Conservation (phyloP, 1,284 basidiomycete genomes). For the Ustilago esculenta region DNA sequence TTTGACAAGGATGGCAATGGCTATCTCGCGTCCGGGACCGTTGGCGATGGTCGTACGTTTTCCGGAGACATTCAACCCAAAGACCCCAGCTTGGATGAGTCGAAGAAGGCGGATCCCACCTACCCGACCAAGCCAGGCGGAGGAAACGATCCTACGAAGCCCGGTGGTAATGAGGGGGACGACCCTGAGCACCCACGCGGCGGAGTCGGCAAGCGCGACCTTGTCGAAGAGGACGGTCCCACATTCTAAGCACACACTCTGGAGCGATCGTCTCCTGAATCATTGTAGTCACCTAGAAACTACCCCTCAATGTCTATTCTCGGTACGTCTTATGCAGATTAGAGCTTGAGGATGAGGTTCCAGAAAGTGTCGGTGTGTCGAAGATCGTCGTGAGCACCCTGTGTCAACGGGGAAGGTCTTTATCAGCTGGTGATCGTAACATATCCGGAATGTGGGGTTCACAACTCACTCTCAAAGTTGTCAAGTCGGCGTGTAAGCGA, state of each 20-base stretch:
- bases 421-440: too few species aligned
- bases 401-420: neutral
- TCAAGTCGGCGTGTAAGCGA: conserved; percentile 17
- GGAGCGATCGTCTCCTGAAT: neutral
- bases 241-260: conserved; percentile 9
- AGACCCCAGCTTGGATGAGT: neutral
- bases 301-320: too few species aligned
- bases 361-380: conserved; percentile 35
- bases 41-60: too few species aligned
- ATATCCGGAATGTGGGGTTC: too few species aligned
- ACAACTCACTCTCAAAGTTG: conserved; percentile 18
- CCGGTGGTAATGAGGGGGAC: too few species aligned
- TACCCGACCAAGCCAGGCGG: too few species aligned
- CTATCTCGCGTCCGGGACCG: neutral
- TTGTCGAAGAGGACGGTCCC: neutral
- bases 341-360: conserved; percentile 20
- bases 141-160: neutral
- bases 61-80: too few species aligned
- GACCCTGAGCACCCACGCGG: too few species aligned
- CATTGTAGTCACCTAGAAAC: neutral
- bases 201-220: conserved; percentile 9
- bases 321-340: too few species aligned
- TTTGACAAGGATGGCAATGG: conserved; percentile 18
- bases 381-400: conserved; percentile 39
- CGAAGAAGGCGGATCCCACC: conserved; percentile 2